Percentiles rank a stretch among this genome's conserved stretches.
phyloP scores from a whole-genome alignment of 257 asterid genomes.

The Jacaranda copaia region DNA sequence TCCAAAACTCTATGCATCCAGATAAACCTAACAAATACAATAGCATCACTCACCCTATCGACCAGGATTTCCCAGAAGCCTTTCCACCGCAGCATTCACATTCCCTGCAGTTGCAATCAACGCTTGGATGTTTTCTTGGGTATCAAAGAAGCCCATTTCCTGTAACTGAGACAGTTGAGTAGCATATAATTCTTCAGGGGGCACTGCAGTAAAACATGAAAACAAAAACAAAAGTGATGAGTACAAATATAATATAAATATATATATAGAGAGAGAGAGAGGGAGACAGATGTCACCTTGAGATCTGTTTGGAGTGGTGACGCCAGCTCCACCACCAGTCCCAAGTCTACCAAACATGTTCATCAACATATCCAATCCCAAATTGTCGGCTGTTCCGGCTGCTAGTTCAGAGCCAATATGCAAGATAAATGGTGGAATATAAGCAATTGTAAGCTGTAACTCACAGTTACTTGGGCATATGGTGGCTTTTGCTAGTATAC shows the following conservation, averaged over 20 bases:
- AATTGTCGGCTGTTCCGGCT: slow-evolving; percentile 1
- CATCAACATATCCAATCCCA: slow-evolving; percentile 35
- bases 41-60: slow-evolving; percentile 5
- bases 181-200: slow-evolving; percentile 52
- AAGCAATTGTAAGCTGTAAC: not conserved
- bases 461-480: not conserved
- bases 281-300: slow-evolving; percentile 24
- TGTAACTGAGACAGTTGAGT: slow-evolving; percentile 47
- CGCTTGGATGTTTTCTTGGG: slow-evolving; percentile 44
- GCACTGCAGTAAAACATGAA: slow-evolving; percentile 27
- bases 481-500: not conserved
- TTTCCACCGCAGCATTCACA: slow-evolving; percentile 47
- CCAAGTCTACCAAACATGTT: slow-evolving; percentile 46
- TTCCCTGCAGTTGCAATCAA: slow-evolving; percentile 48
- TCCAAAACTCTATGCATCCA: not conserved
- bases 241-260: too few species aligned
- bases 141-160: slow-evolving; percentile 52
- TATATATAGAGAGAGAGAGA: not conserved
- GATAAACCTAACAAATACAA: not conserved
- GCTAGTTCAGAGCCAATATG: not conserved
- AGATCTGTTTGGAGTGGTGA: slow-evolving; percentile 33
- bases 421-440: not conserved
- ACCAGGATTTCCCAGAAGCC: slow-evolving; percentile 46
- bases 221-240: not conserved
- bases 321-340: slow-evolving; percentile 31